Conservation (phyloP, 257 asterid genomes). For the Solanum peruvianum region DNA sequence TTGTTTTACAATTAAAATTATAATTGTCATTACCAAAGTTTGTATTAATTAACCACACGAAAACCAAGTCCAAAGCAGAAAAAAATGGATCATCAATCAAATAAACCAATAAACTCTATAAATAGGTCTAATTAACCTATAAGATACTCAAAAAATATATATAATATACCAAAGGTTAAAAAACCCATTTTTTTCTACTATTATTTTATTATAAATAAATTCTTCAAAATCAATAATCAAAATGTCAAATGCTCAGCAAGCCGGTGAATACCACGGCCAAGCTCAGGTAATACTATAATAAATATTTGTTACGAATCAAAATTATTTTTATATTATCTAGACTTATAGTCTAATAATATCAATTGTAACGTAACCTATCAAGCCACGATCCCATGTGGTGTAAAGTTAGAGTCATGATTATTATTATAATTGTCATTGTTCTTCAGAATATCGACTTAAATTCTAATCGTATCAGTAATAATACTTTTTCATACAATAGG, state of each 20-base stretch:
- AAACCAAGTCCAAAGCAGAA: constrained; percentile 17
- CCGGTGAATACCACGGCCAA: constrained; percentile 32
- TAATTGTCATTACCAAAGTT: background rate
- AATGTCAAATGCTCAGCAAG: constrained; percentile 42
- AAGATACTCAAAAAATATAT: background rate
- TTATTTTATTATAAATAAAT: background rate
- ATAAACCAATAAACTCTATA: background rate
- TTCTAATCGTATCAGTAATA: background rate
- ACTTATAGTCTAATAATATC: background rate
- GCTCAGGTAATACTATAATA: background rate
- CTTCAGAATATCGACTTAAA: background rate
- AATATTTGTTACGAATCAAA: background rate
- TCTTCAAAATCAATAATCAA: background rate
- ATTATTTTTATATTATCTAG: background rate
- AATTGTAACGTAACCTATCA: no score
- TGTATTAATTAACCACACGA: background rate
- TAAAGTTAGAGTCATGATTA: background rate
- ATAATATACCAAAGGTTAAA: background rate
- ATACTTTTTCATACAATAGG: background rate
- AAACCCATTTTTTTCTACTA: background rate
- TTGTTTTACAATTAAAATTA: background rate
- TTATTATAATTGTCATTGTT: background rate
- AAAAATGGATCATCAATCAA: constrained; percentile 18
- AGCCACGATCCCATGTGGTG: background rate
- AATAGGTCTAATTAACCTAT: background rate